These are phyloP conservation scores for Aspergillus vadensis DNA, from an alignment of 2,329 filamentous ascomycete genomes.

Conservation along the genomic window DNA sequence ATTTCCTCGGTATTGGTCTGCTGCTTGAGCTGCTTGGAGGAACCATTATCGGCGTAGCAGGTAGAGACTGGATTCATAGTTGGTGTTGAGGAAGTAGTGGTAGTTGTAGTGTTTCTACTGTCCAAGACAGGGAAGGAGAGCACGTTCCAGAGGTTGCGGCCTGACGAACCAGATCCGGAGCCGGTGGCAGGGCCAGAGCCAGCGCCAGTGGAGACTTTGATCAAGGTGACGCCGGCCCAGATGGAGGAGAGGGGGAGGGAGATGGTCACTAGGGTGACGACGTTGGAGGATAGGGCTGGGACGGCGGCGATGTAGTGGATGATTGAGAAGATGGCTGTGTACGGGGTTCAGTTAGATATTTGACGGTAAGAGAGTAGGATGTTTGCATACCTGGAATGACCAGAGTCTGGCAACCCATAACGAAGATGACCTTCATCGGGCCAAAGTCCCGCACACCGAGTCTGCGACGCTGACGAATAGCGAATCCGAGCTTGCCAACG, in stretches of 20 bases:
- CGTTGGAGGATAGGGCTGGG: constrained; percentile 57
- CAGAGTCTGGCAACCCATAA: constrained; percentile 69
- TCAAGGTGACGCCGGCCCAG: constrained; percentile 57
- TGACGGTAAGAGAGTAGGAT: neutral
- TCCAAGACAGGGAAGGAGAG: constrained; percentile 24
- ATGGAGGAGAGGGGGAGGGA: constrained; percentile 67
- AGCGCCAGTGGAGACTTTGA: constrained; percentile 61
- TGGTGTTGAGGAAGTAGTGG: constrained; percentile 12
- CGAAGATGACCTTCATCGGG: constrained; percentile 67
- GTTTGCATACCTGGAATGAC: constrained; percentile 58
- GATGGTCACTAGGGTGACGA: constrained; percentile 61
- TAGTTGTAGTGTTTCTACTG: constrained; percentile 18
- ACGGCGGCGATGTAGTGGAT: constrained; percentile 56
- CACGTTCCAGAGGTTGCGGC: constrained; percentile 31
- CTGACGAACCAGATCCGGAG: constrained; percentile 10
- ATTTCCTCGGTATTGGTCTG: constrained; percentile 23
- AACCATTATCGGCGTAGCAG: constrained; percentile 30
- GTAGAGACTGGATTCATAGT: constrained; percentile 26
- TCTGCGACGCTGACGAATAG: constrained; percentile 57
- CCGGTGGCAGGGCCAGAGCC: constrained; percentile 37
- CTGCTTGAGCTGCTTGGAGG: constrained; percentile 19
- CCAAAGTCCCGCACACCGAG: constrained; percentile 64
- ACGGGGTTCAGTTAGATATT: constrained; percentile 19
- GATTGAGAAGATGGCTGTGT: constrained; percentile 61
- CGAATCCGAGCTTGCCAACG: constrained; percentile 60